Evolutionary conservation across 805 yeast genomes (phyloP).

Genomic region (Metschnikowia cubensis): DNA sequence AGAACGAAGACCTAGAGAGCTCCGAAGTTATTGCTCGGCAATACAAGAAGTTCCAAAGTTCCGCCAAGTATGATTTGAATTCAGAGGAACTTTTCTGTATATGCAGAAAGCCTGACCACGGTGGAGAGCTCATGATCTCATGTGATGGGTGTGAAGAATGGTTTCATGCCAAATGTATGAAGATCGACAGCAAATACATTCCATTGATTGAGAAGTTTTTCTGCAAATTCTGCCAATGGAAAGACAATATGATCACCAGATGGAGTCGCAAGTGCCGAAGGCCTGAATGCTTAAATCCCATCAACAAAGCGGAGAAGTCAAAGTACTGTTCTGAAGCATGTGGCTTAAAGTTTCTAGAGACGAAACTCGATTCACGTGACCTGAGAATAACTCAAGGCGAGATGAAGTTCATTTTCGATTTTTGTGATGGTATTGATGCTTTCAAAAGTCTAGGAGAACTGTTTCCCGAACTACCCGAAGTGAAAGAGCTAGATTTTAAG

Average conservation of each 20-base stretch:
- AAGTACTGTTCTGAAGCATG: constrained; percentile 77
- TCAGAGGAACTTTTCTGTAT: constrained; percentile 70
- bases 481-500: constrained; percentile 19
- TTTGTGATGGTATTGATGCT: constrained; percentile 20
- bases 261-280: constrained; percentile 80
- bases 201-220: constrained; percentile 59
- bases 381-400: constrained; percentile 15
- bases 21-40: constrained; percentile 34
- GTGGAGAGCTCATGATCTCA: constrained; percentile 79
- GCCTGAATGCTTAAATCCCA: constrained; percentile 52
- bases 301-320: constrained; percentile 39
- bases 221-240: constrained; percentile 70
- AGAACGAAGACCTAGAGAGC: constrained; percentile 21
- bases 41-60: constrained; percentile 30
- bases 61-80: constrained; percentile 43
- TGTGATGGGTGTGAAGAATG: constrained; percentile 96
- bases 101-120: constrained; percentile 75
- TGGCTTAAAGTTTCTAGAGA: constrained; percentile 47
- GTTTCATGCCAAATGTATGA: constrained; percentile 83
- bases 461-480: constrained; percentile 43
- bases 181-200: constrained; percentile 46
- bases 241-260: constrained; percentile 46
- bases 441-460: constrained; percentile 26
- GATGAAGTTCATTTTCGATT: constrained; percentile 24
- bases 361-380: constrained; percentile 20